Evolutionary conservation across 371 early-diverging fungal genomes (phyloP), one percentile per base, ranked within the genome.

Genomic region (Mucor circinelloides): DNA sequence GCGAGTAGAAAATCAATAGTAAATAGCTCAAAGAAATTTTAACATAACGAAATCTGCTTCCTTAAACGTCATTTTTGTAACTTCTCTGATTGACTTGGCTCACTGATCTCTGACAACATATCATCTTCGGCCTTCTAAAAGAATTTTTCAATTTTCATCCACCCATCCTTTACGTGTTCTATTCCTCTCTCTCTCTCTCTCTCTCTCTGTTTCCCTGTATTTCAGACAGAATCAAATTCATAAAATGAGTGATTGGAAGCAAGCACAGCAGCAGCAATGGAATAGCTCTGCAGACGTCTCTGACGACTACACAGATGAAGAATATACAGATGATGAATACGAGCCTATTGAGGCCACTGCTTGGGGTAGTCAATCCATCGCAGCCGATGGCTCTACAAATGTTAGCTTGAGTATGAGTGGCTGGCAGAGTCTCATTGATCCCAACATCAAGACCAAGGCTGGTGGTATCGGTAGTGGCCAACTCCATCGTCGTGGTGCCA

Each of bases 401-500:
- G 59, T 76, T 19, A 73, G 67, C 32, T 62, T 80, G 15, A 64
- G 65, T n/a, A 60, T 57, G 44, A 64, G 58, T n/a, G 79, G 72
- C 17, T 84, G 84, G 84, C 59, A 64, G 17, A 64, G 75, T 5
- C 69, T 84, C 15, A 69, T 76, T 31, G 84, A 84, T 68, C 81
- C 81, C 8, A 75, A 64, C 27, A 71, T 75, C 42, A 78, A 80
- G 55, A 21, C 81, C 1, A 72, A 70, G 31, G 63, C 77, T 6
- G 71, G 68, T 54, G 81, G 80, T 55, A 28, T 84, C 21, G 84
- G 84, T 27, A 69, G 75, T 38, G 84, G 84, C 19, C 76, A 77
- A 38, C 67, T 84, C n/a, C 81, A 84, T 60, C 73, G 84, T 44
- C 69, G 70, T 57, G 84, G 84, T 36, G 67, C 32, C 0, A 84